Evolutionary conservation across 345 rosid genomes (phyloP), one percentile per base, ranked within the genome.

Genomic region (Syzygium jambos): DNA sequence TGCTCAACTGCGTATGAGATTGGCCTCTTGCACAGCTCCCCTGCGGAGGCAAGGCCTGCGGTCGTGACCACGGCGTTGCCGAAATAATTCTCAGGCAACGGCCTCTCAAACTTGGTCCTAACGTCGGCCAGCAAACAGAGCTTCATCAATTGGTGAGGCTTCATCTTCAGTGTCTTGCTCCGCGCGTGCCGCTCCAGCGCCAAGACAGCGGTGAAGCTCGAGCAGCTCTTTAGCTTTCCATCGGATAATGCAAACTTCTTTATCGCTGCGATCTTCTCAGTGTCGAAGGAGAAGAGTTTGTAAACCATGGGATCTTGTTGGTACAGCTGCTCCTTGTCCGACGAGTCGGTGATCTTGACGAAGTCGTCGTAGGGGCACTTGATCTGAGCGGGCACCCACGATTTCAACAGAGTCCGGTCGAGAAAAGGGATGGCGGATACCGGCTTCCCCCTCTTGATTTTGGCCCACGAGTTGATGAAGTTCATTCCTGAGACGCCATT

Each of bases 401-500:
- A 88, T 85, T 85, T 87, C 51, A 90, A 89, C 43, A 87, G 16
- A 86, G 59, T 87, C 41, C 90, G 89, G 85, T 90, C 89, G 14
- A 84, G 85, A 78, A 87, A 90, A 14, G 85, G 88, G 85, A 86
- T 51, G 15, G 55, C 9, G 29, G 88, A 51, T 8, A 86, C 84
- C 25, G 90, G 88, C 84, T 86, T 46, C 27, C 90, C 93, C 68
- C 91, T 87, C 22, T 90, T 86, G 57, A 89, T 80, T 11, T 87
- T 89, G 25, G 90, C 91, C 93, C 91, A 91, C 21, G 89, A 88
- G 84, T 88, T 89, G 53, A 88, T 87, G 87, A 91, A 91, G 63
- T 89, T 89, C 93, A 91, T 91, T 25, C 89, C 91, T 10, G 89
- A 88, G 15, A 90, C 63, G 15, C 93, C 93, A 51, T 91, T 90